Percentiles rank a stretch among this genome's conserved stretches.
phyloP scores from a whole-genome alignment of 2,329 filamentous ascomycete genomes.

The Aureobasidium pullulans region DNA sequence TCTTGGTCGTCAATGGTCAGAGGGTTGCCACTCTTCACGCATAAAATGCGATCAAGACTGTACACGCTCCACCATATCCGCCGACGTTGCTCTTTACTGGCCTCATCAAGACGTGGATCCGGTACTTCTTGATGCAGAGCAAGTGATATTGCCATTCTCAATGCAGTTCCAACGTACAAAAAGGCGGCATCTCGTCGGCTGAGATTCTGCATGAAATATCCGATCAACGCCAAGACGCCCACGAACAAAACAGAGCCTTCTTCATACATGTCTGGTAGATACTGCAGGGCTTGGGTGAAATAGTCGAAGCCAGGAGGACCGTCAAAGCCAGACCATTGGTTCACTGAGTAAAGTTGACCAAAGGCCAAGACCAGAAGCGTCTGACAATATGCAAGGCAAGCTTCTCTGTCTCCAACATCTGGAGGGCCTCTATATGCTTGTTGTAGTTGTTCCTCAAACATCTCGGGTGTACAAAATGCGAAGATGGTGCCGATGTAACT shows the following conservation, averaged over 20 bases:
- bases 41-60: slow-evolving; percentile 46
- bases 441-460: slow-evolving; percentile 41
- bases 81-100: slow-evolving; percentile 42
- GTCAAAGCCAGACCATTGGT: slow-evolving; percentile 42
- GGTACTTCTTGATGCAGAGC: slow-evolving; percentile 49
- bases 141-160: slow-evolving; percentile 51
- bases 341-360: slow-evolving; percentile 51
- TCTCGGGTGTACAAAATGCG: slow-evolving; percentile 41
- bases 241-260: slow-evolving; percentile 49
- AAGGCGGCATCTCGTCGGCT: slow-evolving; percentile 50
- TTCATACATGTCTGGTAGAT: slow-evolving; percentile 50
- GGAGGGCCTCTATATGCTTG: slow-evolving; percentile 38
- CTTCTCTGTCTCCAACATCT: slow-evolving; percentile 38
- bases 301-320: slow-evolving; percentile 51
- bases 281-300: slow-evolving; percentile 45
- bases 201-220: slow-evolving; percentile 52
- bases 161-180: slow-evolving; percentile 40
- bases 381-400: slow-evolving; percentile 46
- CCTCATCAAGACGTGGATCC: slow-evolving; percentile 32
- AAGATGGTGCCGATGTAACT: slow-evolving; percentile 53
- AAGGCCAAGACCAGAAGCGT: slow-evolving; percentile 48
- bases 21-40: slow-evolving; percentile 49
- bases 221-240: slow-evolving; percentile 47
- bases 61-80: slow-evolving; percentile 53
- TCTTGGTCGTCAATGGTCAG: slow-evolving; percentile 50